These are phyloP conservation scores for Thecamonas trahens DNA, from an alignment of 78 protist genomes.

Conservation along the genomic window DNA sequence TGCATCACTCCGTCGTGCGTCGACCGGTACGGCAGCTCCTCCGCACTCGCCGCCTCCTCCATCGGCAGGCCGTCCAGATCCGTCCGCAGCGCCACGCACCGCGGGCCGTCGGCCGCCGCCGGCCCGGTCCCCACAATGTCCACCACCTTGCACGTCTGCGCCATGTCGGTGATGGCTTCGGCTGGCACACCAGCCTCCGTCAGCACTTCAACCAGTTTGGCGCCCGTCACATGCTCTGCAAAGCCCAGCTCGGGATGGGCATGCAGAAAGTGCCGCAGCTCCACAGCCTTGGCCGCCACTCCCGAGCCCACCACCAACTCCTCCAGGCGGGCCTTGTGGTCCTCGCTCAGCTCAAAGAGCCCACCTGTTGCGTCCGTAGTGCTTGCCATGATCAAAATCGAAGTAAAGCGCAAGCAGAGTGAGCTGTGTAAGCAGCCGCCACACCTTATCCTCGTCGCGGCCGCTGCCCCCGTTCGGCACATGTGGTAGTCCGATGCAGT, in stretches of 20 bases:
- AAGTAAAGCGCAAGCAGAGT: neutral
- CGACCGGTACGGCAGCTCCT: conserved; percentile 8
- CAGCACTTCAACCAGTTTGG: neutral
- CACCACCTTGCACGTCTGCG: neutral
- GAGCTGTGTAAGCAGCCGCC: too few species aligned
- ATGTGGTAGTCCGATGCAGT: too few species aligned
- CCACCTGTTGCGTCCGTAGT: too few species aligned
- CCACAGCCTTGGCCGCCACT: too few species aligned
- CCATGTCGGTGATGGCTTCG: neutral
- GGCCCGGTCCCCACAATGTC: neutral
- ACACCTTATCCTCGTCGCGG: too few species aligned
- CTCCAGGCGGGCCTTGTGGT: neutral
- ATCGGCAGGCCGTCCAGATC: conserved; percentile 17
- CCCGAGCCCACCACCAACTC: too few species aligned
- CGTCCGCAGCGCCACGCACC: neutral
- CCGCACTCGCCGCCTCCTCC: neutral
- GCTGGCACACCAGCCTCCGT: neutral
- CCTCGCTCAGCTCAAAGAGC: neutral
- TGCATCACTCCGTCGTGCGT: neutral
- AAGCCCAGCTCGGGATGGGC: conserved; percentile 15
- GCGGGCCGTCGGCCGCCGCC: neutral
- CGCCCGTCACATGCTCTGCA: neutral
- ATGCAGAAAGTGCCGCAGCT: conserved; percentile 4
- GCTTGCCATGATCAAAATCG: neutral
- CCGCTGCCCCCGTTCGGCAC: too few species aligned